Percentiles rank a stretch among this genome's conserved stretches.
phyloP scores from a whole-genome alignment of 2,329 filamentous ascomycete species.

The Cytospora chrysosperma region DNA sequence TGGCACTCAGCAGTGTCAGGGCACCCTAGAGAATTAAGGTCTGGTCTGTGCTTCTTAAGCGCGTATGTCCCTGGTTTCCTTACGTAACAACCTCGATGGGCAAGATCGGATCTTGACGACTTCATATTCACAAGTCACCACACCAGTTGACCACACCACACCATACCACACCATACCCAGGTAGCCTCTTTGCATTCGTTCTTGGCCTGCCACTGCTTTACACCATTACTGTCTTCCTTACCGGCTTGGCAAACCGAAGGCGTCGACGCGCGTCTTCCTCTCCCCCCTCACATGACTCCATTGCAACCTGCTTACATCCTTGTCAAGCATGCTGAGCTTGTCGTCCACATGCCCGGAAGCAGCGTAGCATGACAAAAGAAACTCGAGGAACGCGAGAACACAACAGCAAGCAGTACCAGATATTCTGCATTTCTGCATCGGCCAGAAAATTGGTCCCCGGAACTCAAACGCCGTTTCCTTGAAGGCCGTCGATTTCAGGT shows the following conservation, averaged over 20 bases:
- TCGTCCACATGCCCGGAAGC: background rate
- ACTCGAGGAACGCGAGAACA: background rate
- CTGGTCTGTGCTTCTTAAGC: background rate
- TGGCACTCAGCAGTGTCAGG: background rate
- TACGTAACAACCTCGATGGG: background rate
- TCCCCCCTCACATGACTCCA: background rate
- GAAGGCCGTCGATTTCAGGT: background rate
- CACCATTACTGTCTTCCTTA: background rate
- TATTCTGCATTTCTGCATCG: background rate
- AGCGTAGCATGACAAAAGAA: background rate
- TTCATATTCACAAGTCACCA: background rate
- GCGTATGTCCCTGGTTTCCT: background rate
- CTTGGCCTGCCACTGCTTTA: background rate
- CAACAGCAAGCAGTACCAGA: background rate
- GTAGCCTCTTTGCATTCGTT: background rate
- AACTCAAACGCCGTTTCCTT: background rate
- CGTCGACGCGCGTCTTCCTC: constrained; percentile 14
- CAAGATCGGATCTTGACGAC: background rate
- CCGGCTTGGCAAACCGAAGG: constrained; percentile 2
- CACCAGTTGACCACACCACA: background rate
- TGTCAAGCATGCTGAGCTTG: constrained; percentile 3
- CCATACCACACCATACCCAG: no score
- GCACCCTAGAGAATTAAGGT: background rate
- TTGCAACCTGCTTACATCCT: background rate
- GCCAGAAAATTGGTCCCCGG: background rate